Percentiles rank a stretch among this genome's conserved stretches.
Conservation (phyloP, 768 basidiomycete species). For the Chalciporus pseudorubinellus region DNA sequence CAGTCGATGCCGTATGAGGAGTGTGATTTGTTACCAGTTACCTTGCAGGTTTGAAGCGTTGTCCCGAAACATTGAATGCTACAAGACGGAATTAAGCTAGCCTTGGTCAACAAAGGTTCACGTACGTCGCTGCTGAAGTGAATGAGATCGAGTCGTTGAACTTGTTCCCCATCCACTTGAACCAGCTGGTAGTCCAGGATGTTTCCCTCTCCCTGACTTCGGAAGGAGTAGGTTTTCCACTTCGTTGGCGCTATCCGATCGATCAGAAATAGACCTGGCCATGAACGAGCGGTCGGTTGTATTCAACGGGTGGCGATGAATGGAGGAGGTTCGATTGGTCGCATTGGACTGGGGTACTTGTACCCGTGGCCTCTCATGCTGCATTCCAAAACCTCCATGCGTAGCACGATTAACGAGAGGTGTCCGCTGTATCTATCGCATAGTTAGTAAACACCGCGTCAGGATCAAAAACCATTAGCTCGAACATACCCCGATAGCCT, state of each 20-base stretch:
- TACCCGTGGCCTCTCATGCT: constrained; percentile 32
- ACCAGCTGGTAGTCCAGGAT: constrained; percentile 17
- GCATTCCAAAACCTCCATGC: constrained; percentile 31
- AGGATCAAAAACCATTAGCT: not conserved
- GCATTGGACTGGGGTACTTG: constrained; percentile 26
- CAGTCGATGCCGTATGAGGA: not conserved
- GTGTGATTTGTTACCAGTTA: constrained; percentile 8
- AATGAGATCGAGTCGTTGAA: constrained; percentile 19
- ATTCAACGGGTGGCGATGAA: constrained; percentile 45
- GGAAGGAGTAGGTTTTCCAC: constrained; percentile 63
- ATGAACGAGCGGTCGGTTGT: constrained; percentile 42
- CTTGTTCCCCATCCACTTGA: constrained; percentile 39
- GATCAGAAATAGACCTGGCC: constrained; percentile 49
- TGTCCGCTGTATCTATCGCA: constrained; percentile 62
- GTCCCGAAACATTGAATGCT: constrained; percentile 46
- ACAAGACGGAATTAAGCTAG: not conserved
- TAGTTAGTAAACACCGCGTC: constrained; percentile 1
- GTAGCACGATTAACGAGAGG: constrained; percentile 54
- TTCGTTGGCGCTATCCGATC: constrained; percentile 66
- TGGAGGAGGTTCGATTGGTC: constrained; percentile 22
- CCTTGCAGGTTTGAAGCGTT: constrained; percentile 48
- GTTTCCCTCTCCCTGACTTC: constrained; percentile 19
- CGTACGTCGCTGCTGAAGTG: constrained; percentile 29
- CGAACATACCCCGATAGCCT: constrained; percentile 52
- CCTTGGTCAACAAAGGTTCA: not conserved